Base-by-base conservation (phyloP, 1,284 basidiomycete genomes). In the Porodaedalea pini region DNA sequence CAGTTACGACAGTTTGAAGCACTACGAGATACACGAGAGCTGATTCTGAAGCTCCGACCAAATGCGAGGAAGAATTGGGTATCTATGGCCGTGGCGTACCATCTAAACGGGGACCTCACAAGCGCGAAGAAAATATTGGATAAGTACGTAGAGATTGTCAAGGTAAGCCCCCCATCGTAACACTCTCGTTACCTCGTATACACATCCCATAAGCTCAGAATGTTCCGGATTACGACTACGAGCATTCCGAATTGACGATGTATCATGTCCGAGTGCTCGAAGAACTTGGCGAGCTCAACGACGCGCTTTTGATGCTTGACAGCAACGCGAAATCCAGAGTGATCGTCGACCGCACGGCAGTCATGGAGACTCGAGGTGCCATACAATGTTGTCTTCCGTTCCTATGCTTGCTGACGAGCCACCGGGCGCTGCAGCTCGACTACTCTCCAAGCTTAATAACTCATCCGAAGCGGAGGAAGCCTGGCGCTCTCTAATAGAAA, bases 61-160 rank as follows among this genome's bases (percentile, higher is more conserved):
- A 87, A 88, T 60, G 74, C 91, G 23, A 88, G 96, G 11, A 82
- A 89, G 57, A 91, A 94, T 69, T 99, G 97, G 97, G 75, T 95
- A 52, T 90, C 82, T 1, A 78, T 97, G 52, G 93, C 94, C 13
- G 82, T 98, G 23, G 92, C 94, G 1, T 88, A 94, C 70, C 89
- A 94, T 67, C 78, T 99, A 19, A 90, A 85, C 59, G 90, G 88
- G 4, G 88, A 94, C 64, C 70, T 83, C 4, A 68, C 73, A 4
- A 88, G 92, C 66, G 88, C 94, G 1, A 82, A 84, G 64, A 81
- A 83, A 31, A 83, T 92, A 1, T 71, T 96, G 47, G 85, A 90
- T 54, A 81, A 85, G 37, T 85, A 88, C 61, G 82, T 85, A 62
- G 69, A 67, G 48, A 82, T 78, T 21, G 68, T 88, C 36, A 87